Evolutionary conservation across 768 basidiomycete genomes (phyloP), one percentile per base, ranked within the genome.

Genomic region (Lentinula boryana): DNA sequence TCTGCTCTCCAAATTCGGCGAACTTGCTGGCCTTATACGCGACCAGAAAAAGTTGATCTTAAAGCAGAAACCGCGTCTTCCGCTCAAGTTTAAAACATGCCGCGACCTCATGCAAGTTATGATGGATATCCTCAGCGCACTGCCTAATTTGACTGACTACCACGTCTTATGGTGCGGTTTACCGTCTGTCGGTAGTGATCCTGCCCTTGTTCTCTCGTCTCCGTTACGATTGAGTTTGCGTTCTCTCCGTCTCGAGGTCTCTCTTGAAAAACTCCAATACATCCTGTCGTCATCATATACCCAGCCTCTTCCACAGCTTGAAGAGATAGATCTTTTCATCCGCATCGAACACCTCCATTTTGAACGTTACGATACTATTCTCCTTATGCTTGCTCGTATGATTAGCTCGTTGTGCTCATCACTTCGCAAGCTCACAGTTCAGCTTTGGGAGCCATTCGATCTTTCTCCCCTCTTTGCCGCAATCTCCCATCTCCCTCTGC

Each of bases 121-220:
- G 69, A 67, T 76, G 12, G 74, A 80, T 27, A 76, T 80, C 18
- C 73, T 83, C 18, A 71, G 72, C 16, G 71, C 74, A 1, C 71
- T 83, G 7, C 78, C 77, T 18, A 76, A 79, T 57, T 70, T 83
- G 10, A 76, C 74, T 13, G 77, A 80, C 64, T 80, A 80, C 66
- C 77, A 81, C 61, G 77, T 83, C 61, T 76, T 77, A 41, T 83
- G 80, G 81, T 75, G 70, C 36, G 78, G 78, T 16, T 71, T 79
- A 18, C 75, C 75, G 35, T 53, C 66, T 13, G 58, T 58, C 16
- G 31, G 58, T n/a, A 40, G 54, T 40, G 23, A 48, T 54, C 62
- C 68, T n/a, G 62, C 59, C 35, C 64, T 65, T 41, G 63, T 71
- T 33, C 65, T 68, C 32, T 60, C 38, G 21, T 62, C 18, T 41